Percentiles rank a stretch among this genome's conserved stretches.
These are phyloP conservation scores for Curvularia verruculosa DNA, from an alignment of 2,329 filamentous ascomycete genomes.

Conservation along the genomic window DNA sequence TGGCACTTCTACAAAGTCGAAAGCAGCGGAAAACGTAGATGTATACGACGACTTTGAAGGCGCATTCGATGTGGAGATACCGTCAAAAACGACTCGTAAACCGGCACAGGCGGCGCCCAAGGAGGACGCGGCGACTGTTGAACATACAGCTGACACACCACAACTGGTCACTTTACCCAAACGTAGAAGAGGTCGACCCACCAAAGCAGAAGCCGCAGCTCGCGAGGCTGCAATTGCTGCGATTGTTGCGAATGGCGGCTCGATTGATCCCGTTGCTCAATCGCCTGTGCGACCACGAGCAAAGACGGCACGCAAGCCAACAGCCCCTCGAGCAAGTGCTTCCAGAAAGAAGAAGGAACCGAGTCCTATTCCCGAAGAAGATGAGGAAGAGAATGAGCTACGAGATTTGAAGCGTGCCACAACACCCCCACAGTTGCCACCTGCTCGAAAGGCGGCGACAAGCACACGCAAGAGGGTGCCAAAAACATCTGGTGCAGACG, in stretches of 20 bases:
- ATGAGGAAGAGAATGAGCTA: slow-evolving; percentile 12
- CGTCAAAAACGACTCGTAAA: slow-evolving; percentile 10
- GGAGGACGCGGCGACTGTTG: slow-evolving; percentile 12
- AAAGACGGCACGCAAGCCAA: slow-evolving; percentile 23
- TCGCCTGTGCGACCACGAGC: slow-evolving; percentile 16
- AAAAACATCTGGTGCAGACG: slow-evolving; percentile 13
- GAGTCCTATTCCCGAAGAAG: slow-evolving; percentile 13
- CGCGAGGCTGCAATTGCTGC: slow-evolving; percentile 15
- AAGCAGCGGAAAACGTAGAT: slow-evolving; percentile 35
- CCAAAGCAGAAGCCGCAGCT: slow-evolving; percentile 25
- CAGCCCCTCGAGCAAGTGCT: slow-evolving; percentile 14
- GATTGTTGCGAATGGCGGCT: slow-evolving; percentile 17
- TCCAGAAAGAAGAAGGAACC: slow-evolving; percentile 20
- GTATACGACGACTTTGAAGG: slow-evolving; percentile 55
- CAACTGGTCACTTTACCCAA: slow-evolving; percentile 28
- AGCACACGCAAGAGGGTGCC: slow-evolving; percentile 14
- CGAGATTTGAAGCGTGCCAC: slow-evolving; percentile 4
- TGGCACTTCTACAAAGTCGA: slow-evolving; percentile 16
- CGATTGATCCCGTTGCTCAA: slow-evolving; percentile 12
- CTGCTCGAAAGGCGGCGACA: slow-evolving; percentile 14
- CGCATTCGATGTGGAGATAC: slow-evolving; percentile 41
- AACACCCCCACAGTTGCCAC: slow-evolving; percentile 16
- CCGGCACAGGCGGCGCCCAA: slow-evolving; percentile 16
- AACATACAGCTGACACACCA: slow-evolving; percentile 18
- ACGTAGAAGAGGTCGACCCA: slow-evolving; percentile 21